Evolutionary conservation across 2,329 filamentous ascomycete genomes (phyloP).

Genomic region (Sclerotinia trifoliorum): DNA sequence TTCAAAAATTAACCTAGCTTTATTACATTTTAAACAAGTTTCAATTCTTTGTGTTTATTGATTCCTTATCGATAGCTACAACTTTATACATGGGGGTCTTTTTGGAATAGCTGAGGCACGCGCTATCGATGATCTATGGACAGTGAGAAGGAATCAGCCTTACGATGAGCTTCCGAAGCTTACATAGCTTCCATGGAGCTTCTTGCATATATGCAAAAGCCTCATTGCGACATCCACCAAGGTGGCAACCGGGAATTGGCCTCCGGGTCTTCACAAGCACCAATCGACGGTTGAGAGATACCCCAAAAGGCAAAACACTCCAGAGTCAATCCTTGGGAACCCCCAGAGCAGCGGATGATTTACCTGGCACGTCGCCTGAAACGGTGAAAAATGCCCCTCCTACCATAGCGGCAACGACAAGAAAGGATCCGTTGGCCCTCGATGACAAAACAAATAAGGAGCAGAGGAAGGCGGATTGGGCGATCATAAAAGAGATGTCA

Average conservation of each 20-base stretch:
- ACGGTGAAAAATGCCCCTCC: slow-evolving; percentile 30
- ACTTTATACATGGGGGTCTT: slow-evolving; percentile 21
- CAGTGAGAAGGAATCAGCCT: slow-evolving; percentile 13
- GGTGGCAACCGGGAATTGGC: slow-evolving; percentile 29
- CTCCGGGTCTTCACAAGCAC: slow-evolving; percentile 38
- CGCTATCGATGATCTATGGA: slow-evolving; percentile 26
- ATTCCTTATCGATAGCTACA: slow-evolving; percentile 23
- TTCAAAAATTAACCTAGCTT: background rate
- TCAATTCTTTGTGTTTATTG: background rate
- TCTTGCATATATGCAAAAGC: slow-evolving; percentile 35
- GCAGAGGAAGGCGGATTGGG: slow-evolving; percentile 96
- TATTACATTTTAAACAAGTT: background rate
- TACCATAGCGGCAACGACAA: slow-evolving; percentile 26
- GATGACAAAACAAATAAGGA: slow-evolving; percentile 73
- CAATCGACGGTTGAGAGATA: slow-evolving; percentile 31
- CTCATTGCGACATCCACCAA: slow-evolving; percentile 29
- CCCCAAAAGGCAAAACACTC: slow-evolving; percentile 26
- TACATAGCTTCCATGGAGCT: slow-evolving; percentile 35
- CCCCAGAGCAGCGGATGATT: slow-evolving; percentile 29
- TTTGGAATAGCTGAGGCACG: slow-evolving; percentile 20
- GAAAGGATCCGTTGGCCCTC: slow-evolving; percentile 58
- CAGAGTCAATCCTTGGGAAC: slow-evolving; percentile 31
- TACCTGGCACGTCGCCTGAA: slow-evolving; percentile 32
- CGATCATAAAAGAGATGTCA: slow-evolving; percentile 97
- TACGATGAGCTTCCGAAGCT: slow-evolving; percentile 37